phyloP scores from a whole-genome alignment of 345 rosid genomes.

The Eucalyptus marginata region DNA sequence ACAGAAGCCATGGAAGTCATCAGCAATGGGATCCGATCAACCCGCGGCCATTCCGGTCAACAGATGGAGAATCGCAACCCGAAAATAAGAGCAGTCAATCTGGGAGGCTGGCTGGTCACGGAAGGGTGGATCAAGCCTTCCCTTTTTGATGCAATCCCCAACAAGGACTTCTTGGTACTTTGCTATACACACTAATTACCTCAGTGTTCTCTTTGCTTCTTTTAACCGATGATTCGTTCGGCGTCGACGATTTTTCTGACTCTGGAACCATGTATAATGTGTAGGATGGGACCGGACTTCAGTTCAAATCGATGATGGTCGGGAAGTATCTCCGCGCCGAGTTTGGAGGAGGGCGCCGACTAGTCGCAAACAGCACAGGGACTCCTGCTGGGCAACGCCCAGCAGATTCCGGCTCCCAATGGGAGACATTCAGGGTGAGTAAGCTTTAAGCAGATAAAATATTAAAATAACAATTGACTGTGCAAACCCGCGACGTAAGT shows the following conservation, averaged over 20 bases:
- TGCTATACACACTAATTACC: too few species aligned
- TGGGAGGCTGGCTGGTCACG: slow-evolving; percentile 62
- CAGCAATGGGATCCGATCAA: not conserved
- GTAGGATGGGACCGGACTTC: slow-evolving; percentile 48
- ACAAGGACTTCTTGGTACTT: slow-evolving; percentile 46
- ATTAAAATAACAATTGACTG: not conserved
- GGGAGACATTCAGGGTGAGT: slow-evolving; percentile 45
- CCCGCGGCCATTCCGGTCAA: not conserved
- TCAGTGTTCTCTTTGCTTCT: not conserved
- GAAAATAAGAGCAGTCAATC: slow-evolving; percentile 39
- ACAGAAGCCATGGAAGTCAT: not conserved
- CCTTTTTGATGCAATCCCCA: slow-evolving; percentile 51
- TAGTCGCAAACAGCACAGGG: slow-evolving; percentile 32
- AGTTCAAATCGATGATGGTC: slow-evolving; percentile 29
- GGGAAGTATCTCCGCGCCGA: slow-evolving; percentile 48
- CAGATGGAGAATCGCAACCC: not conserved
- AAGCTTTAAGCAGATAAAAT: not conserved
- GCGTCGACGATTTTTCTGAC: not conserved
- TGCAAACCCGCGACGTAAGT: not conserved
- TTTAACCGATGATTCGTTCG: not conserved
- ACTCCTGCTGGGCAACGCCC: slow-evolving; percentile 7
- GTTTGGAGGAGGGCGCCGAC: slow-evolving; percentile 33
- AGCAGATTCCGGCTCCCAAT: not conserved
- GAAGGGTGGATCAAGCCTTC: slow-evolving; percentile 73
- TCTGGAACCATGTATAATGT: not conserved